Conservation (phyloP, 148 eudicot species). For the Polygonum aviculare region DNA sequence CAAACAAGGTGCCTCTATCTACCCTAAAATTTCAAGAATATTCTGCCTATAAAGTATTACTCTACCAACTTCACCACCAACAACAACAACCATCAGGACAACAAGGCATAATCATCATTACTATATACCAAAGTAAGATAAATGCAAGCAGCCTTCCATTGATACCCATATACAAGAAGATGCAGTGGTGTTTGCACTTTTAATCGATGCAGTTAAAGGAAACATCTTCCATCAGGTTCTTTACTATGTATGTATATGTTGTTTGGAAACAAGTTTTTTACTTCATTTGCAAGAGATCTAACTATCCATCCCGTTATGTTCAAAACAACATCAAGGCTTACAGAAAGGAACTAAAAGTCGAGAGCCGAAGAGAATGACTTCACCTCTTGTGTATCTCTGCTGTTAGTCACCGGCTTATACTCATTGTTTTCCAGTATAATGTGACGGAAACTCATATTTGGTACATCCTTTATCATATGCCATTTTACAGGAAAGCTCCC, state of each 20-base stretch:
- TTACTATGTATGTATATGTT: not conserved
- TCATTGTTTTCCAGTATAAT: slow-evolving; percentile 89
- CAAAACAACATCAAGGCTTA: not conserved
- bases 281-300: not conserved
- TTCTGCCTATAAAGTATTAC: too few species aligned
- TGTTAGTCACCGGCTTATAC: slow-evolving; percentile 94
- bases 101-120: too few species aligned
- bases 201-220: not conserved
- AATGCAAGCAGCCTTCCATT: not conserved
- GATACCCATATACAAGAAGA: not conserved
- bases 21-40: too few species aligned
- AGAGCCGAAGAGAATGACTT: not conserved
- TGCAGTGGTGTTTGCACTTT: not conserved
- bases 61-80: too few species aligned
- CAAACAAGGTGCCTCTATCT: too few species aligned
- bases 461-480: slow-evolving; percentile 91
- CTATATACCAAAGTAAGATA: too few species aligned
- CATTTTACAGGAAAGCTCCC: slow-evolving; percentile 97
- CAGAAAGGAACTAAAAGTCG: not conserved
- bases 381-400: slow-evolving; percentile 99
- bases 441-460: slow-evolving; percentile 76
- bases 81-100: too few species aligned
- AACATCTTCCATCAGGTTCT: not conserved
- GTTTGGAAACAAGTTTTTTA: not conserved
- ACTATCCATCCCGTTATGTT: not conserved